Base-by-base conservation (phyloP, 2,329 filamentous ascomycete genomes). In the Xylaria sp. region DNA sequence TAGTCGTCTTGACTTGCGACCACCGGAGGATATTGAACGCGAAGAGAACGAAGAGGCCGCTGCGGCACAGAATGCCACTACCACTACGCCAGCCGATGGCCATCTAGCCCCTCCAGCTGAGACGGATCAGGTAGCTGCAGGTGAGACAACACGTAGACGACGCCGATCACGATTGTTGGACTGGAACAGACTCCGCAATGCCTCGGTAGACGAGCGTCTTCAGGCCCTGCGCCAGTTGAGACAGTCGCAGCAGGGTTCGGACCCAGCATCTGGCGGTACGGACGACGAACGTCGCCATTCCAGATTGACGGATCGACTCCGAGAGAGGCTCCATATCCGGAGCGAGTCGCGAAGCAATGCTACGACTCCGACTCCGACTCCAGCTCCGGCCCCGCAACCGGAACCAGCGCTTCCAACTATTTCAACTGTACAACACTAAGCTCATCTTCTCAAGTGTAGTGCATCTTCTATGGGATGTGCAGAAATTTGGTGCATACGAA, bases 151-250 rank as follows among this genome's bases (percentile, higher is more conserved):
- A 1, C 81, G 82, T 64, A 80, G 81, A 41, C 79, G 82, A 45
- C 82, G 87, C 25, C 74, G 83, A 4, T 85, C 85, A 0, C 83
- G 87, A 3, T 75, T 89, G 4, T 81, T 89, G 46, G 87, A 90
- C 71, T 79, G 89, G 53, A 83, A 86, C 69, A 80, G 86, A 52
- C 78, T 90, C 20, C 83, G 88, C 12, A 83, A 89, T 67, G 87
- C 87, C n/a, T 81, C 87, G 0, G 81, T 84, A 3, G 86, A 89
- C 71, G 88, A 90, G 77, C 86, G 87, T n/a, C 87, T 90, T 62
- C 86, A 85, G 63, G 85, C 84, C 6, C 80, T 90, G 5, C 82
- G 88, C 41, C 83, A 84, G 60, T 81, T 84, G 55, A 79, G 82
- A 20, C 78, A 81, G 45, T 82, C 81, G 72, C 82, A 81, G 68